These are phyloP conservation scores for Populus hybrid DNA, from an alignment of 441 rosid genomes.

Conservation along the genomic window DNA sequence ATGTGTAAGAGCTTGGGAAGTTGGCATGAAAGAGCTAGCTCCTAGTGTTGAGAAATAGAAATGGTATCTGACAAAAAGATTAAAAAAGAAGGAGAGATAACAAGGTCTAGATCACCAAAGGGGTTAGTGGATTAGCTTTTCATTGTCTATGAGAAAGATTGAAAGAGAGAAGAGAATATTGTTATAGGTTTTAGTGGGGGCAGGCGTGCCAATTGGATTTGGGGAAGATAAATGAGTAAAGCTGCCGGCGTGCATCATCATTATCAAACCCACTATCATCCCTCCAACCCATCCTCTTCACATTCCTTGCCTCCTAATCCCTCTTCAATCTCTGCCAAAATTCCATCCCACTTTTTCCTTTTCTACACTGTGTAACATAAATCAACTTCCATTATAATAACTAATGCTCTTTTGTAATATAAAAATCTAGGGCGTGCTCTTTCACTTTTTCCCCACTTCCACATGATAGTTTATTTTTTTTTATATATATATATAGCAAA, in stretches of 20 bases:
- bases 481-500: background rate
- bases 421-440: slow-evolving; percentile 31
- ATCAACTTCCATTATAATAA: background rate
- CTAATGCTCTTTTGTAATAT: slow-evolving; percentile 8
- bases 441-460: background rate
- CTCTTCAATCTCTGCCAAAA: slow-evolving; percentile 63
- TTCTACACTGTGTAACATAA: slow-evolving; percentile 16
- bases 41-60: slow-evolving; percentile 26
- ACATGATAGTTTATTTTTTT: background rate
- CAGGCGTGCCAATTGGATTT: slow-evolving; percentile 53
- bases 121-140: slow-evolving; percentile 61
- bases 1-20: background rate
- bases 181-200: slow-evolving; percentile 43
- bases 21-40: slow-evolving; percentile 1
- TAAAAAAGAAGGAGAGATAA: slow-evolving; percentile 23
- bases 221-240: slow-evolving; percentile 32
- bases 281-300: slow-evolving; percentile 22
- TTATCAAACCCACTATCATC: slow-evolving; percentile 50
- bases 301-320: slow-evolving; percentile 67
- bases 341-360: slow-evolving; percentile 15
- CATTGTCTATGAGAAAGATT: background rate
- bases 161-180: slow-evolving; percentile 14
- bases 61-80: slow-evolving; percentile 38
- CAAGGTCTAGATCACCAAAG: slow-evolving; percentile 33
- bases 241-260: slow-evolving; percentile 92